Evolutionary conservation across 2,329 filamentous ascomycete species (phyloP).

Genomic region (Fusarium pininemorale): DNA sequence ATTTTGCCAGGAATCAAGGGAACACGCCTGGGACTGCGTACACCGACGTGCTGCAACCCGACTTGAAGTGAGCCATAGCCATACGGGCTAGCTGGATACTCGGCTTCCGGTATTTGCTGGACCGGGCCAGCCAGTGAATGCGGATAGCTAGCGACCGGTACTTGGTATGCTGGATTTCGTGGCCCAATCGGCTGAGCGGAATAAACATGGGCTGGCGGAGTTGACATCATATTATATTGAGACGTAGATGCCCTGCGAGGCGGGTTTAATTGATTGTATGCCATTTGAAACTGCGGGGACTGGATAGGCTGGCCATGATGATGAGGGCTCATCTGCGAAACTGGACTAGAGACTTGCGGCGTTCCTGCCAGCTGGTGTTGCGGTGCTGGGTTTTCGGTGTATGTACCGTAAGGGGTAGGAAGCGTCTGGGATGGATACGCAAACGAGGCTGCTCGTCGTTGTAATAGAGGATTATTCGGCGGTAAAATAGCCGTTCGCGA

Average conservation of each 20-base stretch:
- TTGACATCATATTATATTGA: not conserved
- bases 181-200: not conserved
- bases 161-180: not conserved
- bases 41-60: constrained; percentile 57
- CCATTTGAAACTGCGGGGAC: constrained; percentile 9
- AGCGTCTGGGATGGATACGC: constrained; percentile 21
- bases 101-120: constrained; percentile 36
- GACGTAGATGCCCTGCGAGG: constrained; percentile 2
- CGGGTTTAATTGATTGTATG: not conserved
- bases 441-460: constrained; percentile 23
- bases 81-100: constrained; percentile 54
- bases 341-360: constrained; percentile 1
- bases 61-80: constrained; percentile 54
- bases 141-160: not conserved
- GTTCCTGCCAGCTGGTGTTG: constrained; percentile 5
- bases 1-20: constrained; percentile 39
- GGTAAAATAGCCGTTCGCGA: constrained; percentile 4
- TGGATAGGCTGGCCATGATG: constrained; percentile 8
- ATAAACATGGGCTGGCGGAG: constrained; percentile 4
- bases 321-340: not conserved
- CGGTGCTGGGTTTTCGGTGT: not conserved
- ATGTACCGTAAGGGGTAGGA: not conserved
- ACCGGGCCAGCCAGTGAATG: not conserved
- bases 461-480: constrained; percentile 2
- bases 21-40: constrained; percentile 60